A percentile compares a stretch with the other conserved stretches of the same genome.
phyloP scores from a whole-genome alignment of 106 monocot species.

The Posidonia australis region DNA sequence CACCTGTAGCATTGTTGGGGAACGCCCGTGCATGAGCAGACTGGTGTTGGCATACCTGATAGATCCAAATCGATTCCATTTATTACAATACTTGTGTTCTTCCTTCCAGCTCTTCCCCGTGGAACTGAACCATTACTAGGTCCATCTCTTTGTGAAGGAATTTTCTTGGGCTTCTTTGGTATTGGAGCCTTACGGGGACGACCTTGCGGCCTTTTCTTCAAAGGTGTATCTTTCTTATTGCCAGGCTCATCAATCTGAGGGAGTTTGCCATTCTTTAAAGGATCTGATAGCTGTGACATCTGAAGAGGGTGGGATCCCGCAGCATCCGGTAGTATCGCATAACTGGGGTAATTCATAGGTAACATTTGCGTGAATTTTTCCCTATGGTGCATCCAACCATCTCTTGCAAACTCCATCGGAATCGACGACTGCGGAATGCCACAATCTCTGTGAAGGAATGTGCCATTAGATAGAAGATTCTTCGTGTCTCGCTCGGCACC shows the following conservation, averaged over 20 bases:
- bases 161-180: slow-evolving; percentile 53
- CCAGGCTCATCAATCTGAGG: slow-evolving; percentile 8
- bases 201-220: slow-evolving; percentile 39
- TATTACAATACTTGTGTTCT: slow-evolving; percentile 10
- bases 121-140: neutral
- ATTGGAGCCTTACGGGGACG: slow-evolving; percentile 32
- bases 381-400: slow-evolving; percentile 27
- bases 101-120: neutral
- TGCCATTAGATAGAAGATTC: slow-evolving; percentile 23
- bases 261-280: slow-evolving; percentile 12
- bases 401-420: slow-evolving; percentile 24
- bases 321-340: slow-evolving; percentile 2
- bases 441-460: slow-evolving; percentile 27
- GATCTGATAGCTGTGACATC: slow-evolving; percentile 31
- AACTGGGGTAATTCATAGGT: slow-evolving; percentile 13
- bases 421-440: slow-evolving; percentile 17
- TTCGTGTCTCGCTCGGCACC: slow-evolving; percentile 41
- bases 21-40: slow-evolving; percentile 14
- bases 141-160: slow-evolving; percentile 14
- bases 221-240: slow-evolving; percentile 3
- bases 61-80: slow-evolving; percentile 21
- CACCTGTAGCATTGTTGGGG: slow-evolving; percentile 15
- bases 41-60: slow-evolving; percentile 12
- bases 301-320: slow-evolving; percentile 27
- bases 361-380: slow-evolving; percentile 35